Base-by-base conservation (phyloP, 495 filamentous ascomycete genomes). In the Xylaria sp. region DNA sequence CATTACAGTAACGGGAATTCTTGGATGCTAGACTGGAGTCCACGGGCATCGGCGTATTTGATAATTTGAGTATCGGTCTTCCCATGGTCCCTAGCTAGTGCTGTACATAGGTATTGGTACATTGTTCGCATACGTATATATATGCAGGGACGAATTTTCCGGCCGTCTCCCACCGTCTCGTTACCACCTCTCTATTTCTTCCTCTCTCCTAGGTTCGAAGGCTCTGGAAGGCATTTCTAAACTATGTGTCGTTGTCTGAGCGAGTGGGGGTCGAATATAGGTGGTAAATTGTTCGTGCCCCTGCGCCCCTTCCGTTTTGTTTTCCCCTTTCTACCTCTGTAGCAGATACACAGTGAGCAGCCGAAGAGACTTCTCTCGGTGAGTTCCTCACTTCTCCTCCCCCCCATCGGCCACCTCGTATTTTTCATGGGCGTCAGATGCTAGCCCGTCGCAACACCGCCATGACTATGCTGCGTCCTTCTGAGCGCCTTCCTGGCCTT, bases 41-140 rank as follows among this genome's bases (percentile, higher is more conserved):
- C 6, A 55, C n/a, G 29, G 21, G 48, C 46, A 31, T 69, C 21
- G 66, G 67, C 63, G 70, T 73, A 71, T 64, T 55, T 76, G 73
- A 62, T 70, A 43, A 37, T 40, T 59, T 50, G 58, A 61, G 31
- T 72, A 57, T 50, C 52, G 66, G 65, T 61, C 68, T 31, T 52
- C 41, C 4, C 52, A 67, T 52, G 33, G 26, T 43, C 46, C 33
- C 37, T n/a, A 58, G 53, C 48, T 17, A 40, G 71, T 53, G 65
- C 73, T 73, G 65, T 76, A 75, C 76, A 78, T 74, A 72, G 44
- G 35, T 71, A 71, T 40, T 66, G 43, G 73, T 78, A 73, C 72
- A 76, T 71, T 65, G 70, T 69, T 68, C 43, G 61, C 50, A 64
- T 74, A 71, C n/a, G n/a, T 74, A 76, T 74, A 71, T 67, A 76